Percentiles rank a stretch among this genome's conserved stretches.
Conservation (phyloP, 768 basidiomycete genomes). For the Kwoniella newhampshirensis region DNA sequence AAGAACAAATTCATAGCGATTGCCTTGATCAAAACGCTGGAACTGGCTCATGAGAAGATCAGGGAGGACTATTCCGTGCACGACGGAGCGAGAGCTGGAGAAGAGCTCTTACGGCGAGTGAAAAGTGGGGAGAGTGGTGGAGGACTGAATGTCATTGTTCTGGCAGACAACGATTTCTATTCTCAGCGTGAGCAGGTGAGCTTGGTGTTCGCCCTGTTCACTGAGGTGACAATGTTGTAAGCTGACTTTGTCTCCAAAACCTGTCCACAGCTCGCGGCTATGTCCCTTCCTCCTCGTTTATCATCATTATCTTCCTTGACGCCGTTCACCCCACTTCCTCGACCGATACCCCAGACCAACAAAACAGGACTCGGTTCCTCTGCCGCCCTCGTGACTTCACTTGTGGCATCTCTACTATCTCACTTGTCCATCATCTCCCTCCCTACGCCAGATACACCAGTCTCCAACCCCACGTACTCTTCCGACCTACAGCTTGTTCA, state of each 20-base stretch:
- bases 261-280: conserved; percentile 61
- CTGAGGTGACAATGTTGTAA: neutral
- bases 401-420: conserved; percentile 79
- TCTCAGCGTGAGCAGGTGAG: conserved; percentile 82
- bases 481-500: conserved; percentile 64
- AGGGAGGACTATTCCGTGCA: neutral
- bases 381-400: conserved; percentile 92
- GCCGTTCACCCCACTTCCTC: conserved; percentile 72
- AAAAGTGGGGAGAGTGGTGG: conserved; percentile 12
- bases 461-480: conserved; percentile 19
- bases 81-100: conserved; percentile 5
- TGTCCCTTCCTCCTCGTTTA: conserved; percentile 65
- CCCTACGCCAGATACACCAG: conserved; percentile 56
- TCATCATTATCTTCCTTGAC: conserved; percentile 67
- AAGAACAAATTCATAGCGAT: conserved; percentile 89
- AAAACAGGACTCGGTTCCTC: conserved; percentile 98
- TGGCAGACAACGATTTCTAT: conserved; percentile 97
- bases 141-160: conserved; percentile 75
- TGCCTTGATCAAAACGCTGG: conserved; percentile 74
- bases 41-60: conserved; percentile 57
- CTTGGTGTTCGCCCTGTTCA: too few relatives aligned
- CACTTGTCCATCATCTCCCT: conserved; percentile 66
- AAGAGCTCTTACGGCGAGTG: conserved; percentile 20
- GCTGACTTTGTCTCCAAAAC: neutral
- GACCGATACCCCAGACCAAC: conserved; percentile 76